Base-by-base conservation (phyloP, 768 basidiomycete species). In the Rhodosporidiobolus odoratus region DNA sequence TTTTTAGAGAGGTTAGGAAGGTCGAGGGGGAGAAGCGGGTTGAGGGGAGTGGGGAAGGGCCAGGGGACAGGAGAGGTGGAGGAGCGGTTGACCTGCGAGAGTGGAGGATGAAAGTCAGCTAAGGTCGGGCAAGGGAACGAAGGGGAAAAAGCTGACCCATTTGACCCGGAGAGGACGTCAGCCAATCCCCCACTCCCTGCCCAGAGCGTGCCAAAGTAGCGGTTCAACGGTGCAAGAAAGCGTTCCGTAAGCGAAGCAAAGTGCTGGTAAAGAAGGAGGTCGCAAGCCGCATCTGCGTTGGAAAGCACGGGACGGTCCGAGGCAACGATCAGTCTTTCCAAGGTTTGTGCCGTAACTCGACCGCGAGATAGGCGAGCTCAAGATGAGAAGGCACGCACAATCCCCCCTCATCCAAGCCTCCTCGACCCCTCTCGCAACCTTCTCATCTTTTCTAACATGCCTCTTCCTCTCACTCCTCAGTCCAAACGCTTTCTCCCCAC, bases 151-250 rank as follows among this genome's bases (percentile, higher is more conserved):
- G 87, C 86, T 13, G 82, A 86, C 84, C 67, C 52, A 13, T 30
- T 53, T 23, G 52, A 13, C 27, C 52, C 52, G 52, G 27, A 4
- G 27, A 30, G 4, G n/a, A n/a, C 52, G 27, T 12, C 8, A 6
- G 8, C 62, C 15, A 62, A 27, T 0, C 38, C 40, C 16, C 53
- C 62, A 53, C 53, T 64, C 8, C 53, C 52, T 0, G 91, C 90
- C 78, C 93, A 91, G 58, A 94, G 84, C 1, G 88, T 88, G 69
- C 90, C 89, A 50, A 97, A 86, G 82, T 97, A 97, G 73, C 94
- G 86, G 75, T 94, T 88, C 8, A 98, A 84, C 0, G 95, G 95
- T 4, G 90, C 88, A 30, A 97, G 85, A 70, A 98, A 83, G 63
- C 88, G 88, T 27, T 88, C 89, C 2, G 95, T 92, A 54, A 94